Conservation (phyloP, 2,329 filamentous ascomycete species). For the Colletotrichum somersetense region DNA sequence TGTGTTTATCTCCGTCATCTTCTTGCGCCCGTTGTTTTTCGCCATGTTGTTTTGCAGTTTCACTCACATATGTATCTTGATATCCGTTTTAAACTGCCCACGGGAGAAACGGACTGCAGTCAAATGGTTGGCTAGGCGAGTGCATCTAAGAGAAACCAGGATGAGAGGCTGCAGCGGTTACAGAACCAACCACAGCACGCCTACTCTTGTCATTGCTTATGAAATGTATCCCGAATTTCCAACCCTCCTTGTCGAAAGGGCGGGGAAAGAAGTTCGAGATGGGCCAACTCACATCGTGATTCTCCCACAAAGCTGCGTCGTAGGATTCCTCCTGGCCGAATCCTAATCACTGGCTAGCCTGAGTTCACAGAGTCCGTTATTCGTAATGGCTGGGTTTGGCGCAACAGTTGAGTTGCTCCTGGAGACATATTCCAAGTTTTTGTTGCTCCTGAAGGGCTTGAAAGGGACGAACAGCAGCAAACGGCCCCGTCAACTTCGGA, state of each 20-base stretch:
- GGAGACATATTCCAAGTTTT: slow-evolving; percentile 61
- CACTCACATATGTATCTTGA: neutral
- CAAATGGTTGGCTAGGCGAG: neutral
- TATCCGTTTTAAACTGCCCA: neutral
- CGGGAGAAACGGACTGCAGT: neutral
- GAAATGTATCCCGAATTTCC: neutral
- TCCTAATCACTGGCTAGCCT: neutral
- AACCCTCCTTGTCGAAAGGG: neutral
- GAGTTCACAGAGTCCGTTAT: too few species aligned
- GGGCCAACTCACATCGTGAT: neutral
- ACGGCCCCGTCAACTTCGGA: slow-evolving; percentile 47
- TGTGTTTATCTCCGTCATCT: too few species aligned
- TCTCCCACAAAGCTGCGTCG: neutral
- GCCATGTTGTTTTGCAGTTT: too few species aligned
- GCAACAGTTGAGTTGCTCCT: slow-evolving; percentile 59
- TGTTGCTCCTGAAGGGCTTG: slow-evolving; percentile 56
- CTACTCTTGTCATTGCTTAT: neutral
- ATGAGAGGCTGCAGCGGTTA: slow-evolving; percentile 17
- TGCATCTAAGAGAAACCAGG: neutral
- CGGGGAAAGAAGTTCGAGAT: slow-evolving; percentile 7
- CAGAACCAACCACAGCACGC: slow-evolving; percentile 25
- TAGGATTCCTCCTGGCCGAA: neutral
- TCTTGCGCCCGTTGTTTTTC: too few species aligned
- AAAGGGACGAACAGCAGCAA: slow-evolving; percentile 43
- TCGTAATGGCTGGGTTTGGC: slow-evolving; percentile 56